Evolutionary conservation across 1,284 basidiomycete species (phyloP).

Genomic region (Ustilago nuda): DNA sequence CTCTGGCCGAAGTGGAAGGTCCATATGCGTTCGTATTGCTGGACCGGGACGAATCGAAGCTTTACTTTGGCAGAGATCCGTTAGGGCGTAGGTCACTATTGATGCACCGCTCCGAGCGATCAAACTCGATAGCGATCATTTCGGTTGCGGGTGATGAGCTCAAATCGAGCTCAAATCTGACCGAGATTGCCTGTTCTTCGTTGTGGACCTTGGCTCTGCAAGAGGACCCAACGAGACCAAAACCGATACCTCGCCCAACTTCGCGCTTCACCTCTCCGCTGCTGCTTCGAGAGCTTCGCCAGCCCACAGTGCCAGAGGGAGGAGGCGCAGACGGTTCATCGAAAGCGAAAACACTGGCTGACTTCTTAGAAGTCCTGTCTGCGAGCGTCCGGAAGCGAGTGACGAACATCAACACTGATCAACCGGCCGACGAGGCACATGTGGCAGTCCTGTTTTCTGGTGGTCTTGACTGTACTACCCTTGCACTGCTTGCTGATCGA

Average conservation of each 20-base stretch:
- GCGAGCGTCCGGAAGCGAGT: constrained; percentile 71
- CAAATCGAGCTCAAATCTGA: constrained; percentile 68
- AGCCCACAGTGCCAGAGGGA: neutral
- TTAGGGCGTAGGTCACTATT: constrained; percentile 90
- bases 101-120: constrained; percentile 73
- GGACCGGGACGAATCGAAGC: constrained; percentile 56
- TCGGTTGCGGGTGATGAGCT: constrained; percentile 76
- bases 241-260: constrained; percentile 2
- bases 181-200: constrained; percentile 76
- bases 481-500: constrained; percentile 81
- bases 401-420: constrained; percentile 68
- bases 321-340: neutral
- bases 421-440: constrained; percentile 66
- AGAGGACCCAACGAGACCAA: constrained; percentile 6
- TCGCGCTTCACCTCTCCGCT: constrained; percentile 22
- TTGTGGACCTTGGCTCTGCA: constrained; percentile 74
- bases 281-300: constrained; percentile 30
- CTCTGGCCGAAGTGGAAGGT: constrained; percentile 54
- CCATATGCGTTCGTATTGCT: constrained; percentile 64
- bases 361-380: constrained; percentile 69
- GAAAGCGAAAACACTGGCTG: constrained; percentile 19
- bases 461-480: constrained; percentile 89
- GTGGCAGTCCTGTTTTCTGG: constrained; percentile 94
- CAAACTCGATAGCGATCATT: constrained; percentile 74
- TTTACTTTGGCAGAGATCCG: constrained; percentile 88